Conservation (phyloP, 306 rosid genomes). For the Rubus parviflorus region DNA sequence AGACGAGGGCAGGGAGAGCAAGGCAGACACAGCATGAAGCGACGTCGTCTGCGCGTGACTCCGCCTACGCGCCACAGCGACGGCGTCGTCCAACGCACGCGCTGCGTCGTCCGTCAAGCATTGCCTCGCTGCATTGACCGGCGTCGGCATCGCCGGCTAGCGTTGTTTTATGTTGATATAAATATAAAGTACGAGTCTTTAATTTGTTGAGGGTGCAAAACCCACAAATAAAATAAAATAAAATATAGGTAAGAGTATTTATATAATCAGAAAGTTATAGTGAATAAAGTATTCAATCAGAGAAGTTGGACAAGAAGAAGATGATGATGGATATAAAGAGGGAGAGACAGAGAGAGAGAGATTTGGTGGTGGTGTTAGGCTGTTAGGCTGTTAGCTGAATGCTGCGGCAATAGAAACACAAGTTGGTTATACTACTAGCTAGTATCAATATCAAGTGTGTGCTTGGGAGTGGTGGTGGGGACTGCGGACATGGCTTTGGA, state of each 20-base stretch:
- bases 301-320: neutral
- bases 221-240: constrained; percentile 1
- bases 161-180: constrained; percentile 26
- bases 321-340: neutral
- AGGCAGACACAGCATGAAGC: constrained; percentile 81
- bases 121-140: constrained; percentile 93
- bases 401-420: neutral
- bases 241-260: neutral
- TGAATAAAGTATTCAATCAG: neutral
- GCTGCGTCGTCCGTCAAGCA: constrained; percentile 89
- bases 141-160: constrained; percentile 99
- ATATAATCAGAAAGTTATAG: neutral
- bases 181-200: neutral
- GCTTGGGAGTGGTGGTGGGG: neutral
- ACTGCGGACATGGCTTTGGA: neutral
- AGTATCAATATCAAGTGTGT: too few species aligned
- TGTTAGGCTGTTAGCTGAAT: neutral
- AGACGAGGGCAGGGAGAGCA: constrained; percentile 63
- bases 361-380: too few species aligned
- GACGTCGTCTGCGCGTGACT: constrained; percentile 90
- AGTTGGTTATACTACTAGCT: neutral
- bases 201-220: neutral
- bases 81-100: constrained; percentile 81
- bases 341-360: constrained; percentile 21
- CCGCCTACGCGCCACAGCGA: constrained; percentile 73